These are phyloP conservation scores for Artomyces pyxidatus DNA, from an alignment of 768 basidiomycete species.

Conservation along the genomic window DNA sequence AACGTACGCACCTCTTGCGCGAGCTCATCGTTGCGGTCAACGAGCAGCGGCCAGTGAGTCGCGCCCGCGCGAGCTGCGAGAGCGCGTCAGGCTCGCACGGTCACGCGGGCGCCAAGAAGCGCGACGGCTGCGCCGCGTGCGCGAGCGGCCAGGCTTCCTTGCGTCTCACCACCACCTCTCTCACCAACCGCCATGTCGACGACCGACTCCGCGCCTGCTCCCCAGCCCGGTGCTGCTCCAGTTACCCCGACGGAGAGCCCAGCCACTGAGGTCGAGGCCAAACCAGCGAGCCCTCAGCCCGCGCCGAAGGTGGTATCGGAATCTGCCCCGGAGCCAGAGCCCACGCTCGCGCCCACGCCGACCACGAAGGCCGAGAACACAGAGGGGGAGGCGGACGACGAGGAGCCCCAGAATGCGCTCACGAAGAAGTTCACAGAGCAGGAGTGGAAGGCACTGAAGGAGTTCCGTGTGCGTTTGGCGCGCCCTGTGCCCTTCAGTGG, in stretches of 20 bases:
- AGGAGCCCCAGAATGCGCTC: conserved; percentile 61
- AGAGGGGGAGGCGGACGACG: conserved; percentile 16
- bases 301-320: conserved; percentile 8
- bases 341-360: conserved; percentile 4
- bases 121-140: too few species aligned
- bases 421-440: conserved; percentile 59
- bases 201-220: conserved; percentile 2
- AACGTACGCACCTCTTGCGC: conserved; percentile 42
- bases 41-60: neutral
- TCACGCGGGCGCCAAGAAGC: too few species aligned
- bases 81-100: neutral
- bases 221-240: conserved; percentile 5
- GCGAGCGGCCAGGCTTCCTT: neutral
- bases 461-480: conserved; percentile 55
- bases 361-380: conserved; percentile 10
- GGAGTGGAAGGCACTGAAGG: conserved; percentile 67
- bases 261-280: conserved; percentile 7
- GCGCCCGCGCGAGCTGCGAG: neutral
- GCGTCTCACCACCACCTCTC: too few species aligned
- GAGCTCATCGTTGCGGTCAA: conserved; percentile 29
- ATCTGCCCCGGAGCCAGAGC: conserved; percentile 8
- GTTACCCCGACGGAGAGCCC: conserved; percentile 14
- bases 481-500: neutral
- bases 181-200: conserved; percentile 7
- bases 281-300: neutral